phyloP scores from a whole-genome alignment of 306 rosid species.

The Gillenia trifoliata region DNA sequence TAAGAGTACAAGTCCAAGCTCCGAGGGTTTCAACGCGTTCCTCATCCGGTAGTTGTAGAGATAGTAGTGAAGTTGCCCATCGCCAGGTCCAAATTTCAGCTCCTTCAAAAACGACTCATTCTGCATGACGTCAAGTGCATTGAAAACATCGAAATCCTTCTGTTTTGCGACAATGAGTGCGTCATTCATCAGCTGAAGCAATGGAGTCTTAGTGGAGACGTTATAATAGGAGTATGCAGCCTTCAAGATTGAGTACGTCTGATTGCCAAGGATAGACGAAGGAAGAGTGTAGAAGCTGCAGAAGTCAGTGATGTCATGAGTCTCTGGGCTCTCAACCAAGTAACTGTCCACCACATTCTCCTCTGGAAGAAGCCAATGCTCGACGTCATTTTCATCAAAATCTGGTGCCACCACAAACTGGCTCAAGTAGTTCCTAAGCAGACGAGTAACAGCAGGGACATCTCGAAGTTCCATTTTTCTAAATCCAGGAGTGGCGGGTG shows the following conservation, averaged over 20 bases:
- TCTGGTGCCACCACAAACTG: conserved; percentile 78
- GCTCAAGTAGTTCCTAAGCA: conserved; percentile 67
- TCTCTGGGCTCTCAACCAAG: conserved; percentile 85
- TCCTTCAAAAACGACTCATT: conserved; percentile 56
- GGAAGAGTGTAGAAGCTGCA: conserved; percentile 98
- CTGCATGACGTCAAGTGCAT: conserved; percentile 81
- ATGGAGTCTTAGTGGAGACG: conserved; percentile 64
- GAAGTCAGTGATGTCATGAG: conserved; percentile 83
- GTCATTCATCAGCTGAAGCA: conserved; percentile 76
- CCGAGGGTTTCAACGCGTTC: conserved; percentile 52
- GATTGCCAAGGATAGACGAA: conserved; percentile 76
- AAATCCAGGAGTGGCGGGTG: conserved; percentile 78
- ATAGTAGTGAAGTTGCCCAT: conserved; percentile 67
- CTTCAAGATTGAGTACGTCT: conserved; percentile 61
- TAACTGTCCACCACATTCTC: conserved; percentile 81
- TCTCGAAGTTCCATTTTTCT: conserved; percentile 85
- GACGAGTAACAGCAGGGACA: conserved; percentile 83
- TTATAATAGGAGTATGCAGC: conserved; percentile 82
- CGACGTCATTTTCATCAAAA: conserved; percentile 83
- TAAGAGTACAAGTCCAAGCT: conserved; percentile 63
- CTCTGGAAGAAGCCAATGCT: conserved; percentile 91
- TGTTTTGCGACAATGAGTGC: conserved; percentile 68
- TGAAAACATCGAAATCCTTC: conserved; percentile 75
- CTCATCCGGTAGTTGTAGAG: conserved; percentile 49
- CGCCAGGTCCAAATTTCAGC: conserved; percentile 65